Percentiles rank a stretch among this genome's conserved stretches.
phyloP scores from a whole-genome alignment of 169 alveolate species.

The Amoebophrya sp. region DNA sequence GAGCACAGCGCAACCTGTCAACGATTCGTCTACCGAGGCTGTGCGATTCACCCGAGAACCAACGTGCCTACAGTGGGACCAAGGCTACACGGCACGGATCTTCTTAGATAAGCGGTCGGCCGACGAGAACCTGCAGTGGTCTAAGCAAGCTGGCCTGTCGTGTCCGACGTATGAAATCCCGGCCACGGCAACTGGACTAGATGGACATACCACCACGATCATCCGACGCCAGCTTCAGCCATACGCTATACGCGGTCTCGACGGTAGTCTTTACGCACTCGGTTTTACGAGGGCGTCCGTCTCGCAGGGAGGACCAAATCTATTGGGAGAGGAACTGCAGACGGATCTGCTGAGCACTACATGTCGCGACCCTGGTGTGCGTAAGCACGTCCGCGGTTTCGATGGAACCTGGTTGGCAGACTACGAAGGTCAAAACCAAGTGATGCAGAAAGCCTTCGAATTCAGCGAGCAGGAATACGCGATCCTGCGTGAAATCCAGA shows the following conservation, averaged over 20 bases:
- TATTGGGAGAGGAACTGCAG: neutral
- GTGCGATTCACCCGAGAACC: neutral
- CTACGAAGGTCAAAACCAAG: neutral
- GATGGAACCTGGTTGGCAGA: neutral
- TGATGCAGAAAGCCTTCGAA: neutral
- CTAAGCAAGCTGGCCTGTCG: neutral
- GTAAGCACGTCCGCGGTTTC: neutral
- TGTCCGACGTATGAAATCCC: neutral
- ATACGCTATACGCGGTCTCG: neutral
- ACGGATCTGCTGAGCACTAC: too few species aligned
- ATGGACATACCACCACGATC: neutral
- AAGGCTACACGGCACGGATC: neutral
- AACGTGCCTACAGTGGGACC: neutral
- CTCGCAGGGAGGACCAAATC: neutral
- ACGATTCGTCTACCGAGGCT: neutral
- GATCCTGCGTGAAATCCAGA: neutral
- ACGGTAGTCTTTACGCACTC: neutral
- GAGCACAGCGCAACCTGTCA: neutral
- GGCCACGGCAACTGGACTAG: neutral
- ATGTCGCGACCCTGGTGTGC: neutral
- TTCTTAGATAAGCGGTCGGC: neutral
- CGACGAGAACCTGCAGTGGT: neutral
- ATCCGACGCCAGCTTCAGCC: neutral
- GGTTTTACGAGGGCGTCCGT: neutral
- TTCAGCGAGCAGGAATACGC: neutral